phyloP scores from a whole-genome alignment of 2,329 filamentous ascomycete species.

The Amphichorda felina region DNA sequence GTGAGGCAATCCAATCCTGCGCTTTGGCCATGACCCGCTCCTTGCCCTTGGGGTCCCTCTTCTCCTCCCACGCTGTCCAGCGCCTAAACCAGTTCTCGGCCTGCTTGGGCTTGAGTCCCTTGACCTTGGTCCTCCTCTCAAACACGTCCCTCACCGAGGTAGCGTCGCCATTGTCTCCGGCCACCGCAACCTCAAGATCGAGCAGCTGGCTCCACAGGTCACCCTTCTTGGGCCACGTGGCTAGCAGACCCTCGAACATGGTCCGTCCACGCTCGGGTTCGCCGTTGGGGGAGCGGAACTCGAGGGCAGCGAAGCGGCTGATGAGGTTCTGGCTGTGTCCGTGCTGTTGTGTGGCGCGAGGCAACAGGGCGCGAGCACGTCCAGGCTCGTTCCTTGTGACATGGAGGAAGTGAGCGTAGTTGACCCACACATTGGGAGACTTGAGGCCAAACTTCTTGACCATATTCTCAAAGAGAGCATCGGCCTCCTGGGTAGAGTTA shows the following conservation, averaged over 20 bases:
- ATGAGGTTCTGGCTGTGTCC: conserved; percentile 60
- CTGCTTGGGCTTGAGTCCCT: conserved; percentile 67
- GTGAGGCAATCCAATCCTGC: conserved; percentile 53
- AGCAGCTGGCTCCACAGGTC: conserved; percentile 90
- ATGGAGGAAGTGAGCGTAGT: conserved; percentile 91
- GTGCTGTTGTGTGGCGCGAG: conserved; percentile 76
- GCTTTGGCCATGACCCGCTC: conserved; percentile 62
- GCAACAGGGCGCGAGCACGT: conserved; percentile 66
- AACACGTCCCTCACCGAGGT: conserved; percentile 64
- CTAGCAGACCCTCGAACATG: conserved; percentile 80
- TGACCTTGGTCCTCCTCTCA: conserved; percentile 61
- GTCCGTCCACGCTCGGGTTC: conserved; percentile 87
- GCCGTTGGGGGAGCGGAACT: conserved; percentile 75
- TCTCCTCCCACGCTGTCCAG: conserved; percentile 84
- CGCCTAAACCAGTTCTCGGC: conserved; percentile 83
- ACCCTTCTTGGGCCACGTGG: conserved; percentile 76
- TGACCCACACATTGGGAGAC: conserved; percentile 74
- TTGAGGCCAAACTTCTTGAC: conserved; percentile 81
- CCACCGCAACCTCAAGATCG: conserved; percentile 64
- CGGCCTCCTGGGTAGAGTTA: conserved; percentile 56
- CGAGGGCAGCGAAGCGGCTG: conserved; percentile 79
- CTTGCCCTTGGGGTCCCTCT: conserved; percentile 52
- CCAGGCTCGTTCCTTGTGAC: conserved; percentile 57
- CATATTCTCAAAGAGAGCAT: conserved; percentile 74
- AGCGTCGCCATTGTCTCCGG: conserved; percentile 32